Evolutionary conservation across 2,329 filamentous ascomycete species (phyloP).

Genomic region (Cytospora mali): DNA sequence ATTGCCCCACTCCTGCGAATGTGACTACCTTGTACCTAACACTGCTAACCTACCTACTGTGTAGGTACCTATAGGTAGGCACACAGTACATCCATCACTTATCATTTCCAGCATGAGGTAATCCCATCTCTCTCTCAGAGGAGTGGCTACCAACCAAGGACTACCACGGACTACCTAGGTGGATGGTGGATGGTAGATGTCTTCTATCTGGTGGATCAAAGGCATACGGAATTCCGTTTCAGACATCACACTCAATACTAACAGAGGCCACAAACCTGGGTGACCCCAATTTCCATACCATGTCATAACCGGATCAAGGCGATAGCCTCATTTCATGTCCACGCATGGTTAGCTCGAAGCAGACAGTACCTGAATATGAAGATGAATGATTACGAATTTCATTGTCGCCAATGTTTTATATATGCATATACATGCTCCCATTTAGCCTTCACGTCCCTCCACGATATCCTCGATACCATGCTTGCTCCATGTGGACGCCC

Average conservation of each 20-base stretch:
- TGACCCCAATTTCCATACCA: not conserved
- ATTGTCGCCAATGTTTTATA: not conserved
- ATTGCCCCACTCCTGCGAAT: not conserved
- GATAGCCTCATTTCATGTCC: not conserved
- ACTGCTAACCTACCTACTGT: too few species aligned
- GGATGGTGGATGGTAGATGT: too few species aligned
- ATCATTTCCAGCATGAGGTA: not conserved
- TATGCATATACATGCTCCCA: not conserved
- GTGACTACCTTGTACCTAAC: too few species aligned
- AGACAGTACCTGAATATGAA: too few species aligned
- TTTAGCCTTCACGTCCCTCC: constrained; percentile 1
- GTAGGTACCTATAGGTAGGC: too few species aligned
- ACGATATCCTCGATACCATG: constrained; percentile 40
- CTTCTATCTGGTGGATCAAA: not conserved
- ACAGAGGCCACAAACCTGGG: not conserved
- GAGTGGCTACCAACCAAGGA: too few species aligned
- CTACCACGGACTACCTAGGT: too few species aligned
- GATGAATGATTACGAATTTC: not conserved
- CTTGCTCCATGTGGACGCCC: constrained; percentile 68
- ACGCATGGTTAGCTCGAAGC: too few species aligned
- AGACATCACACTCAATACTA: too few species aligned
- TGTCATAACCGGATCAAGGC: not conserved
- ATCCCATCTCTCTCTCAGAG: not conserved
- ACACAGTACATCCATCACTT: too few species aligned
- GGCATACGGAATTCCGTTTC: not conserved